Evolutionary conservation across 345 rosid genomes (phyloP).

Genomic region (Hibiscus trionum): DNA sequence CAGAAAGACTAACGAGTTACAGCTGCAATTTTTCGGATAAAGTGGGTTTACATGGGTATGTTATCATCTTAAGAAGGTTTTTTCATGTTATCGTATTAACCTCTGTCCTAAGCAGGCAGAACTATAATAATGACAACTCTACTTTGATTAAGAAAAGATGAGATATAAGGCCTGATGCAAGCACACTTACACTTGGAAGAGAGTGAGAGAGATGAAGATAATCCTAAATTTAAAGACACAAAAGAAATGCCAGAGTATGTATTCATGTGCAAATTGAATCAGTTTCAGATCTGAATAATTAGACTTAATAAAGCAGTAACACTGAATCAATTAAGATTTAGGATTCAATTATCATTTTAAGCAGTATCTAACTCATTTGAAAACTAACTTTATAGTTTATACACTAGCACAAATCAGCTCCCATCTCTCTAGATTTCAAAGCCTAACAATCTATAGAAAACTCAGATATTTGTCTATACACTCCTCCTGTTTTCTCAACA

Average conservation of each 20-base stretch:
- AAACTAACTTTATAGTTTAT: background rate
- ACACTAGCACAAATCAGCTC: background rate
- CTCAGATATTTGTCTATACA: background rate
- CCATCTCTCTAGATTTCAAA: background rate
- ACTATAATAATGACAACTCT: background rate
- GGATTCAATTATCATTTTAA: background rate
- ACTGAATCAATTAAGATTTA: background rate
- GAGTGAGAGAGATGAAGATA: background rate
- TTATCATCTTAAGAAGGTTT: background rate
- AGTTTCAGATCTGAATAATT: background rate
- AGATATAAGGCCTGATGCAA: background rate
- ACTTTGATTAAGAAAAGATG: background rate
- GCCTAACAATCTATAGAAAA: background rate
- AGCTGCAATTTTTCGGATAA: background rate
- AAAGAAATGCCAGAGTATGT: slow-evolving; percentile 11
- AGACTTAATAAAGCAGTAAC: background rate
- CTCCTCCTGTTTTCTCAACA: background rate
- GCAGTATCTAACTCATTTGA: background rate
- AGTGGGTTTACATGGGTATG: background rate
- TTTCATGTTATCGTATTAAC: background rate
- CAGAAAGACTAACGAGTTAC: background rate
- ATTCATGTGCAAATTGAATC: slow-evolving; percentile 12
- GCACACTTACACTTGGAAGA: background rate
- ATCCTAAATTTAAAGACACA: background rate
- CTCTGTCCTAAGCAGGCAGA: background rate